Evolutionary conservation across 2,329 filamentous ascomycete genomes (phyloP).

Genomic region (Aureobasidium zeae): DNA sequence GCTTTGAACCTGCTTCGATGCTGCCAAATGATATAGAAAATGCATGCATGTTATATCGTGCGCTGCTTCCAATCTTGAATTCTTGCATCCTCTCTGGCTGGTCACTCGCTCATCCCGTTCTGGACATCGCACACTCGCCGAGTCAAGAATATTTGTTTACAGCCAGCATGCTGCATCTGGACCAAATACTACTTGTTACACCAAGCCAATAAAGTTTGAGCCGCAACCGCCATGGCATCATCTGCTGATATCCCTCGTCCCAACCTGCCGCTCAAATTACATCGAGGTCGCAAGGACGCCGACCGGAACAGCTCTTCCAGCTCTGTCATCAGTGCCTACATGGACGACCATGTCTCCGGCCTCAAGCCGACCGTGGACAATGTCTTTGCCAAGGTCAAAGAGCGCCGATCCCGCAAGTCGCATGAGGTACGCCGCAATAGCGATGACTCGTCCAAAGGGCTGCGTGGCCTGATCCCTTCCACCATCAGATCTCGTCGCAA

Average conservation of each 20-base stretch:
- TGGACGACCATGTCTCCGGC: slow-evolving; percentile 21
- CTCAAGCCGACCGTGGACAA: slow-evolving; percentile 31
- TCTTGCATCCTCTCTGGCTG: neutral
- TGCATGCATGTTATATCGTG: too few species aligned
- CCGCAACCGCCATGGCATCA: neutral
- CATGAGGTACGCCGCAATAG: slow-evolving; percentile 33
- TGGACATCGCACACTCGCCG: neutral
- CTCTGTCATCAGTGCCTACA: slow-evolving; percentile 22
- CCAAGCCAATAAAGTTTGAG: neutral
- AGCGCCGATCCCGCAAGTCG: slow-evolving; percentile 30
- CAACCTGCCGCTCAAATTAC: slow-evolving; percentile 22
- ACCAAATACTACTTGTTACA: neutral
- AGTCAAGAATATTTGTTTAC: too few species aligned
- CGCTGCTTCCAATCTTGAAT: too few species aligned
- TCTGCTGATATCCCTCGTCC: slow-evolving; percentile 20
- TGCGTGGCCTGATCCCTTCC: slow-evolving; percentile 31
- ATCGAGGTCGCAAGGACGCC: slow-evolving; percentile 22
- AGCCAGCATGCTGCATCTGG: slow-evolving; percentile 11
- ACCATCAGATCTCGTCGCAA: slow-evolving; percentile 37
- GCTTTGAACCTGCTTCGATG: too few species aligned
- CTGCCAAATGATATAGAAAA: too few species aligned
- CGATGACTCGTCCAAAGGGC: slow-evolving; percentile 35
- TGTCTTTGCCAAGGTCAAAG: slow-evolving; percentile 32
- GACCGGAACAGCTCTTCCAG: slow-evolving; percentile 23
- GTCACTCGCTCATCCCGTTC: neutral